phyloP scores from a whole-genome alignment of 2,329 filamentous ascomycete species.

The Pseudogymnoascus sp. region DNA sequence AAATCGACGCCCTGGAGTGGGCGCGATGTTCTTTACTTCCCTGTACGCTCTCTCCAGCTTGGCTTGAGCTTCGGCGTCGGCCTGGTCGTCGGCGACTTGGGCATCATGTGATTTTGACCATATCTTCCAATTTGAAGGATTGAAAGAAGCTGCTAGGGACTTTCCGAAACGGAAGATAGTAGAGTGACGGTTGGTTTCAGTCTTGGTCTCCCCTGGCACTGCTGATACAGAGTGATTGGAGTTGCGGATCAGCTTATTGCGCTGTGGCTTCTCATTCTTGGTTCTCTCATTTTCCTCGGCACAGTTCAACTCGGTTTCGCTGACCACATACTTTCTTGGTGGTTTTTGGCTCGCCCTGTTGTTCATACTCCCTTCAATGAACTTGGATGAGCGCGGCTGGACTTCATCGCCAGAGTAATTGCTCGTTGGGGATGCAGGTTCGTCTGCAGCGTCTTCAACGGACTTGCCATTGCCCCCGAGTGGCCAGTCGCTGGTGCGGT shows the following conservation, averaged over 20 bases:
- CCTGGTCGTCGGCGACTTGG: constrained; percentile 35
- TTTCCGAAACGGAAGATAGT: constrained; percentile 50
- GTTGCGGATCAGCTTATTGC: background rate
- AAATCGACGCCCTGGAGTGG: constrained; percentile 26
- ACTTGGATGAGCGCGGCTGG: constrained; percentile 50
- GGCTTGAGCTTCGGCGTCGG: constrained; percentile 34
- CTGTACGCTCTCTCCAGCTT: constrained; percentile 46
- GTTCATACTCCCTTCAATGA: constrained; percentile 78
- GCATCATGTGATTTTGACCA: constrained; percentile 32
- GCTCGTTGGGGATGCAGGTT: constrained; percentile 15
- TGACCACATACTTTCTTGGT: constrained; percentile 23
- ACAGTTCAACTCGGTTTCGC: background rate
- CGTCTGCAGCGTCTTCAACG: background rate
- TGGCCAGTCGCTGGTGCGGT: constrained; percentile 39
- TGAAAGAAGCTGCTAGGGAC: constrained; percentile 45
- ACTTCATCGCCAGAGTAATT: background rate
- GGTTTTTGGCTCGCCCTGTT: constrained; percentile 68
- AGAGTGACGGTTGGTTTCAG: constrained; percentile 32
- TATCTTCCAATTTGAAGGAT: constrained; percentile 44
- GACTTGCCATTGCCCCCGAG: constrained; percentile 17
- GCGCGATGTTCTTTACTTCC: constrained; percentile 44
- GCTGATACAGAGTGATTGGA: background rate
- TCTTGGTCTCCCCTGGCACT: background rate
- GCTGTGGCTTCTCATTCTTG: background rate
- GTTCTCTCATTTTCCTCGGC: background rate